Evolutionary conservation across 2,329 filamentous ascomycete genomes (phyloP).

Genomic region (Fusarium agapanthi): DNA sequence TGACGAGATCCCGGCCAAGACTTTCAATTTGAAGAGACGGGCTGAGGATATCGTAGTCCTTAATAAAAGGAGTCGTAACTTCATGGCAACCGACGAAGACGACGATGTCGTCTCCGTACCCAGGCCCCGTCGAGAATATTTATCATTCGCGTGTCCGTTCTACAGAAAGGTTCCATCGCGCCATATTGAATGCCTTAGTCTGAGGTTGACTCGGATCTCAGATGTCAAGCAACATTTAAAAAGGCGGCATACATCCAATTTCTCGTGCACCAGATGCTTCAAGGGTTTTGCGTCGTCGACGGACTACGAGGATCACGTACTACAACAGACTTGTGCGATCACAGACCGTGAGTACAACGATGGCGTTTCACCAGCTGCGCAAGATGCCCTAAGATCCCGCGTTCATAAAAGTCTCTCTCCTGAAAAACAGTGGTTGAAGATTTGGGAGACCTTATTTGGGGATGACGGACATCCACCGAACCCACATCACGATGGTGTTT

Average conservation of each 20-base stretch:
- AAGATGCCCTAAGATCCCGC: not conserved
- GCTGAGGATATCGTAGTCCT: no score
- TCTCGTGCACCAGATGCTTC: not conserved
- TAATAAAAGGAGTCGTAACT: no score
- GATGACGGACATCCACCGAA: not conserved
- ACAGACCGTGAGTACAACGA: not conserved
- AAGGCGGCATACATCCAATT: not conserved
- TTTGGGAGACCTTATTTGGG: not conserved
- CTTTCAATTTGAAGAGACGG: no score
- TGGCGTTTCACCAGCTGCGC: not conserved
- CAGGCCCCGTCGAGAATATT: no score
- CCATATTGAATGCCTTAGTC: no score
- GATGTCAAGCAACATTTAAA: not conserved
- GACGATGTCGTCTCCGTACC: no score
- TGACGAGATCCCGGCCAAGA: no score
- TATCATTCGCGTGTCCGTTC: no score
- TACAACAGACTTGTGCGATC: not conserved
- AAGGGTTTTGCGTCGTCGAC: not conserved
- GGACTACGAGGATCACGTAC: not conserved
- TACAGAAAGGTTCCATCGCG: no score
- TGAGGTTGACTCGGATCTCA: not conserved
- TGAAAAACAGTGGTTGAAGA: not conserved
- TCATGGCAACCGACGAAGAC: no score
- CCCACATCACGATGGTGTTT: not conserved
- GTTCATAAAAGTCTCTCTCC: not conserved